Base-by-base conservation (phyloP, 2,329 filamentous ascomycete genomes). In the Colletotrichum noveboracense region DNA sequence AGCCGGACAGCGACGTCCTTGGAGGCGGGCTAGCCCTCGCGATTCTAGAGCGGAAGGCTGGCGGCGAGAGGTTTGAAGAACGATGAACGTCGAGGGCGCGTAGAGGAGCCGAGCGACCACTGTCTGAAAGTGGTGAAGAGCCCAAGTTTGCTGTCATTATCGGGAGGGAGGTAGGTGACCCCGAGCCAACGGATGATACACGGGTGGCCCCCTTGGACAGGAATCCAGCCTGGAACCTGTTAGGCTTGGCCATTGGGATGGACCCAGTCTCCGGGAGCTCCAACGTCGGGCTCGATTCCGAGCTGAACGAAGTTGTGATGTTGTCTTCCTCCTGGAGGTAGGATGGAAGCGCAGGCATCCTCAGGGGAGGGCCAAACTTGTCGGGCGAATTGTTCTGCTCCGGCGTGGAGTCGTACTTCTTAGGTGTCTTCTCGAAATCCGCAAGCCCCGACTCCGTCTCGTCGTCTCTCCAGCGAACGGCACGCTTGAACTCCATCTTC, bases 391-490 rank as follows among this genome's bases (percentile, higher is more conserved):
- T 62, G 58, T 34, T 75, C 62, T 84, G 84, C 66, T 92, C 90
- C 8, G 92, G 91, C 1, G 91, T 90, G 3, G 88, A 88, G 18
- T 91, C 77, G 26, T 79, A 87, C 81, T 93, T 94, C 83, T 96
- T 91, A 1, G 97, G 96, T 4, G 96, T 98, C 85, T 95, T 95
- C 81, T 96, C 95, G 82, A 96, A 98, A 82, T 98, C 97, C 13
- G 94, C 96, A 71, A 98, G 87, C 28, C 96, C 96, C 67, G 96
- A 92, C 81, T 97, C 94, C 3, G 93, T 87, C 81, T 91, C 95
- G 80, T 98, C 97, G 80, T 98, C 96, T 74, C 95, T 93, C 97
- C 97, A 99, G 78, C 96, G 92, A 7, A 99, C 96, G 61, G 90
- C 93, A 76, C 96, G 91, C 84, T 95, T 95, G 71, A 87, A 83